A percentile compares a stretch with the other conserved stretches of the same genome.
These are phyloP conservation scores for Mallotus nudiflorus DNA, from an alignment of 345 rosid species.

Conservation along the genomic window DNA sequence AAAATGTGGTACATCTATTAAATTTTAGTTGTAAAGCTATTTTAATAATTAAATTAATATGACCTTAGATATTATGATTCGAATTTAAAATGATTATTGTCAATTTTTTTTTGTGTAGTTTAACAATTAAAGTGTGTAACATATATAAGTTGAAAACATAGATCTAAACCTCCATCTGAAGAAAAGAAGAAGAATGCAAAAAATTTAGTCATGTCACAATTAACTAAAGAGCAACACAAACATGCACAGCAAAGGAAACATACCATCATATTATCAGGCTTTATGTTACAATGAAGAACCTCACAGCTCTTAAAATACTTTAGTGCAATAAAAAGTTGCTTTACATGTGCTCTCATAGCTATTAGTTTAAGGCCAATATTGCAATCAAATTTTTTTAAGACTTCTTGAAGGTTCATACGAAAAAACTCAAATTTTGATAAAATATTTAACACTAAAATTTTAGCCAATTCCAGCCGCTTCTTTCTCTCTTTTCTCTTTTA, in stretches of 20 bases:
- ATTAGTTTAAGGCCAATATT: constrained; percentile 96
- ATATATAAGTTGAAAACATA: no score
- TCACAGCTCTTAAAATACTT: constrained; percentile 94
- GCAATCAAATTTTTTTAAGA: constrained; percentile 98
- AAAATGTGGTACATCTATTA: no score
- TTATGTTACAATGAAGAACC: constrained; percentile 97
- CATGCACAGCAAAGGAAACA: constrained; percentile 13
- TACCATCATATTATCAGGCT: constrained; percentile 99
- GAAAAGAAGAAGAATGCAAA: constrained; percentile 7
- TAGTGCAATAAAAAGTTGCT: constrained; percentile 93
- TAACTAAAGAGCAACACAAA: constrained; percentile 11
- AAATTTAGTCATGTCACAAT: constrained; percentile 7
- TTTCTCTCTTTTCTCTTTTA: no score
- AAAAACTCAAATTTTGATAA: constrained; percentile 99
- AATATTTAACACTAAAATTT: no score
- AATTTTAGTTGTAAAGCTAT: no score
- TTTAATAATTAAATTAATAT: no score
- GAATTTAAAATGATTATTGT: no score
- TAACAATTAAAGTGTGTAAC: no score
- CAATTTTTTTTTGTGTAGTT: no score
- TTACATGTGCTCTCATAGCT: constrained; percentile 88
- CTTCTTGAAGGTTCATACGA: constrained; percentile 98
- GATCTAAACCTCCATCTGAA: no score
- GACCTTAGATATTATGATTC: no score
- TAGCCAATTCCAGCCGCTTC: no score